These are phyloP conservation scores for Alternaria gaisen DNA, from an alignment of 2,329 filamentous ascomycete genomes.

Conservation along the genomic window DNA sequence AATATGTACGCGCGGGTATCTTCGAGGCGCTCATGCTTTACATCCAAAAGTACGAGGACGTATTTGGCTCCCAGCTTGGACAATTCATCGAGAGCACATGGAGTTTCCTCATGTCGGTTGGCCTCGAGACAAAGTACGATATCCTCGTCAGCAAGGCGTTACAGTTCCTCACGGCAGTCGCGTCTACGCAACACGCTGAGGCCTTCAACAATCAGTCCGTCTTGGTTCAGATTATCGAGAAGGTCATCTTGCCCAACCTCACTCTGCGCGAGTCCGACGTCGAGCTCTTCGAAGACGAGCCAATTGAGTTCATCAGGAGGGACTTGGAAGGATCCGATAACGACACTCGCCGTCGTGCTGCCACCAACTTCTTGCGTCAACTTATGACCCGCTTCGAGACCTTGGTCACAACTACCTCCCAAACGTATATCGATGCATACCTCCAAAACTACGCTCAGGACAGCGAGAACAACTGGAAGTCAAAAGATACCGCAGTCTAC, in stretches of 20 bases:
- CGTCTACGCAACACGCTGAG: constrained; percentile 77
- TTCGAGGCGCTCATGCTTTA: constrained; percentile 91
- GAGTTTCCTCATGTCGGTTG: constrained; percentile 87
- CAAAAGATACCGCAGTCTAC: constrained; percentile 98
- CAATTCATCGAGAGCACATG: constrained; percentile 91
- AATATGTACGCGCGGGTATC: constrained; percentile 90
- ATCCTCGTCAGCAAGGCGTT: constrained; percentile 92
- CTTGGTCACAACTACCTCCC: constrained; percentile 85
- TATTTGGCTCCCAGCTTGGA: constrained; percentile 80
- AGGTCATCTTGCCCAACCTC: constrained; percentile 94
- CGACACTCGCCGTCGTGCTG: constrained; percentile 88
- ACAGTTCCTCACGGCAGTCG: constrained; percentile 92
- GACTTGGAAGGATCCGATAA: constrained; percentile 97
- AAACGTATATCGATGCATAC: constrained; percentile 86
- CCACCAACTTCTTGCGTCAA: constrained; percentile 91
- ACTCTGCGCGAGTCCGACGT: constrained; percentile 91
- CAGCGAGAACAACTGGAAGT: constrained; percentile 79
- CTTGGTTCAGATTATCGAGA: constrained; percentile 88
- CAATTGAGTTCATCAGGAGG: constrained; percentile 95
- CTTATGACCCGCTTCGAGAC: constrained; percentile 88
- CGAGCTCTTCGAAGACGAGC: constrained; percentile 97
- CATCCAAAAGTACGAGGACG: constrained; percentile 94
- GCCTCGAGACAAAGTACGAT: constrained; percentile 91
- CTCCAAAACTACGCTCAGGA: constrained; percentile 76
- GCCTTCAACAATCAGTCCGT: constrained; percentile 85